Percentiles rank a stretch among this genome's conserved stretches.
Conservation (phyloP, 352 stramenopile genomes). For the Phytophthora megakarya region DNA sequence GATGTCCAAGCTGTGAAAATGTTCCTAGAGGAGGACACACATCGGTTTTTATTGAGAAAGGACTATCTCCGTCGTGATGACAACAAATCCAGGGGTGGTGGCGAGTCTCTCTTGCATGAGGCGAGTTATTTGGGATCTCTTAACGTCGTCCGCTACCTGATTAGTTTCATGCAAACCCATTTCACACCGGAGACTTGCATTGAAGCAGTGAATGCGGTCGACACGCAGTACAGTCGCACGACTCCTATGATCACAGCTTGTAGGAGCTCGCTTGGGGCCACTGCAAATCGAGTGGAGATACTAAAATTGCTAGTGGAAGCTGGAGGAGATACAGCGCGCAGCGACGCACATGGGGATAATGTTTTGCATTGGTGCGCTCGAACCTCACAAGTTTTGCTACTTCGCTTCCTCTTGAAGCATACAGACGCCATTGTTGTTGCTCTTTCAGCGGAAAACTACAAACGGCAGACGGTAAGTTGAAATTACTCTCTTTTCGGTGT, state of each 20-base stretch:
- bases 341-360: conserved; percentile 68
- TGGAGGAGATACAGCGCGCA: conserved; percentile 45
- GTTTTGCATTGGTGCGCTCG: conserved; percentile 73
- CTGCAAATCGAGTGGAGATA: conserved; percentile 50
- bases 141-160: conserved; percentile 39
- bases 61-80: conserved; percentile 16
- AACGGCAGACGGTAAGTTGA: conserved; percentile 51
- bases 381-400: conserved; percentile 47
- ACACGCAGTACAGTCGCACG: conserved; percentile 55
- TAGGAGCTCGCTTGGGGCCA: conserved; percentile 46
- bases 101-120: conserved; percentile 58
- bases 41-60: conserved; percentile 41
- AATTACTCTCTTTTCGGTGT: neutral
- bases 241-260: conserved; percentile 69
- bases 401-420: conserved; percentile 64
- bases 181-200: conserved; percentile 37
- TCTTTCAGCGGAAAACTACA: conserved; percentile 55
- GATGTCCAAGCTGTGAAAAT: conserved; percentile 35
- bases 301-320: conserved; percentile 52
- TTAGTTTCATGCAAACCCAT: conserved; percentile 42
- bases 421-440: conserved; percentile 58
- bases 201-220: conserved; percentile 45
- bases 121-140: conserved; percentile 49
- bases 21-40: conserved; percentile 37
- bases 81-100: neutral